Evolutionary conservation across 257 asterid genomes (phyloP), one percentile per base, ranked within the genome.

Genomic region (Salvia miltiorrhiza): DNA sequence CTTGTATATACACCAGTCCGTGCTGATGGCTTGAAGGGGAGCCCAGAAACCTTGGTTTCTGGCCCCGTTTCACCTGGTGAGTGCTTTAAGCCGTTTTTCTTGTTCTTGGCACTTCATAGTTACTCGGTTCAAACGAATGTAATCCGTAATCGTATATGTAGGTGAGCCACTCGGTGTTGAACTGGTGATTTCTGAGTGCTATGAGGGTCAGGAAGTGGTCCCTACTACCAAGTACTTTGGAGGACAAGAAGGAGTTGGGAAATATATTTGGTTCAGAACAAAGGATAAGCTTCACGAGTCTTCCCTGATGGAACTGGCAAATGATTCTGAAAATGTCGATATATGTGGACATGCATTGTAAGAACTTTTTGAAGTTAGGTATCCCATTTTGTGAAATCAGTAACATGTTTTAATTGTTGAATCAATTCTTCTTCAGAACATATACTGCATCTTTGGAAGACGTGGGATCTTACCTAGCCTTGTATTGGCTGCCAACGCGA

Each of bases 221-320:
- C 97, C 96, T 26, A 75, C 59, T 63, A 78, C 82, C 70, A 85
- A 74, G 66, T 91, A 94, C 71, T 91, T 91, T 59, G 97, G 99
- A 68, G 99, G 99, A 48, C 77, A 57, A 75, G 97, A 94, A 82
- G 99, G 97, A 74, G 81, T 52, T 73, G 93, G 97, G 55, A 84
- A 87, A 77, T 94, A 84, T 74, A 82, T 78, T 37, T 94, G 99
- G 99, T 89, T 83, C 79, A 86, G 99, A 74, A 69, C 85, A 13
- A 83, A 83, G 81, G 53, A 78, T 65, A 90, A 82, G 88, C 89
- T 87, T 74, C 75, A 76, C 9, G 86, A 70, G 71, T 78, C 97
- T 81, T 80, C 76, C 67, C 90, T 82, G 63, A 69, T 77, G 66
- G 88, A 89, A 81, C 73, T 85, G 70, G 68, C 86, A 17, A 63